Conservation (phyloP, 495 filamentous ascomycete genomes). For the Xylaria sp. region DNA sequence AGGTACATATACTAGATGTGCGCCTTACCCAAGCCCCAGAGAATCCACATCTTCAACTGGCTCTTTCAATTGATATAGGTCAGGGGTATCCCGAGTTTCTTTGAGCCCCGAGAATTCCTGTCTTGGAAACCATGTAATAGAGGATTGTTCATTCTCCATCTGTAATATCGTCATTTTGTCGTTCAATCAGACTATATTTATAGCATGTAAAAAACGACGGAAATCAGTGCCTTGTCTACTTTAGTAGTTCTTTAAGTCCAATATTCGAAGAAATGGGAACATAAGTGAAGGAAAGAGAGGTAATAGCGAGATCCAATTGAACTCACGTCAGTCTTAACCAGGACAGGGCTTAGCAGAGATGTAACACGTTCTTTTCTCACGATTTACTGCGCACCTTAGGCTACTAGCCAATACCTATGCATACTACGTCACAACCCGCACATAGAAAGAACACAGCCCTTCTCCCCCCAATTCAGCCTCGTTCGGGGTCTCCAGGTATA, state of each 20-base stretch:
- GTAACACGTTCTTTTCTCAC: neutral
- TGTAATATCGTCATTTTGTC: neutral
- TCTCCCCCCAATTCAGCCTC: neutral
- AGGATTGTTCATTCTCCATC: neutral
- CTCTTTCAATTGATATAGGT: neutral
- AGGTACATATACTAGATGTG: neutral
- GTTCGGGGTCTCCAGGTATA: neutral
- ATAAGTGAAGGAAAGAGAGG: neutral
- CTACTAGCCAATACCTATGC: neutral
- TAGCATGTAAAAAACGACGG: neutral
- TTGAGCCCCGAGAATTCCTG: neutral
- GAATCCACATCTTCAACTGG: neutral
- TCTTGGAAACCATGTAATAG: constrained; percentile 6
- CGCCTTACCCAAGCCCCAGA: neutral
- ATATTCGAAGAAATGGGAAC: neutral
- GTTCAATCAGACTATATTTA: neutral
- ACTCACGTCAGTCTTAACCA: neutral
- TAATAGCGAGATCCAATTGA: neutral
- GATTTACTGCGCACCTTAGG: neutral
- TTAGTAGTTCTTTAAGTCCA: neutral
- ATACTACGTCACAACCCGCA: neutral
- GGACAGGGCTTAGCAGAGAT: neutral
- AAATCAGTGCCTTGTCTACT: neutral
- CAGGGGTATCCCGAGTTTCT: neutral
- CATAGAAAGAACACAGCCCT: neutral